Conservation (phyloP, 805 yeast species). For the Kodamaea nitidulidarum region DNA sequence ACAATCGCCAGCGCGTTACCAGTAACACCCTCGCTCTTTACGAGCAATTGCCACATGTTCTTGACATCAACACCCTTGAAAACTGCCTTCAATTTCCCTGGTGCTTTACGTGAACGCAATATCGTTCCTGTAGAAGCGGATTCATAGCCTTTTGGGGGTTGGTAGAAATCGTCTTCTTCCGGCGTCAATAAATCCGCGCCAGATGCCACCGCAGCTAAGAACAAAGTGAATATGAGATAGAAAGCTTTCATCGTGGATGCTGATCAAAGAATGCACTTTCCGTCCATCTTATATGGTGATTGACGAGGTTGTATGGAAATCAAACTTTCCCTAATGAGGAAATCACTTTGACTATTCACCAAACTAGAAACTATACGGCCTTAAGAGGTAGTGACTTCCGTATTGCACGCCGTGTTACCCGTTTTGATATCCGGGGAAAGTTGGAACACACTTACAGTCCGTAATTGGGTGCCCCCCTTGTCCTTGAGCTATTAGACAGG, state of each 20-base stretch:
- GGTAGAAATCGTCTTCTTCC: conserved; percentile 22
- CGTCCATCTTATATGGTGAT: too few species aligned
- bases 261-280: too few species aligned
- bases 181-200: conserved; percentile 5
- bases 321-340: too few species aligned
- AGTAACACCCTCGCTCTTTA: conserved; percentile 17
- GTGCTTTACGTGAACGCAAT: conserved; percentile 20
- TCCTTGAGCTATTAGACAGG: too few species aligned
- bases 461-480: too few species aligned
- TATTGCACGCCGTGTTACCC: too few species aligned
- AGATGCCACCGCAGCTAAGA: neutral
- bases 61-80: conserved; percentile 17
- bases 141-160: conserved; percentile 21
- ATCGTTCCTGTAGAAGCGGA: conserved; percentile 19
- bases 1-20: conserved; percentile 20
- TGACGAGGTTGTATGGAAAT: too few species aligned
- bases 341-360: too few species aligned
- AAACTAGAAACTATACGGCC: too few species aligned
- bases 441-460: too few species aligned
- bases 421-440: too few species aligned
- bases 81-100: conserved; percentile 16
- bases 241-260: conserved; percentile 1
- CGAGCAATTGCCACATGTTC: conserved; percentile 17
- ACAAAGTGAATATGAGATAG: neutral
- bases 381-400: too few species aligned